Base-by-base conservation (phyloP, 331 rosid genomes). In the Arachis monticola region DNA sequence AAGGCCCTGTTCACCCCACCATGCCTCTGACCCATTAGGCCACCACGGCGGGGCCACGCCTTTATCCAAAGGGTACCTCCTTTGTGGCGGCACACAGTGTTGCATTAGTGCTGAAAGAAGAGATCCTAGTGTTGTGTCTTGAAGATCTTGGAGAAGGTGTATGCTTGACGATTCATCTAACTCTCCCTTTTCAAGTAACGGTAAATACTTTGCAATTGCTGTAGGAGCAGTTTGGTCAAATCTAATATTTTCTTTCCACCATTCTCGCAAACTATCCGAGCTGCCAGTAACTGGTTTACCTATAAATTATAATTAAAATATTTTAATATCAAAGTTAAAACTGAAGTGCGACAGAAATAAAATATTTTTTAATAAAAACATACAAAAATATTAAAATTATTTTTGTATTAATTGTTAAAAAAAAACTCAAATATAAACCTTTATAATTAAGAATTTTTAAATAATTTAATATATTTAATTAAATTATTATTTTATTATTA, bases 241-340 rank as follows among this genome's bases (percentile, higher is more conserved):
- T 67, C 98, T 62, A 2, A 93, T 97, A 48, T 88, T 89, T 41
- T 91, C 97, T 82, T 93, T 93, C 98, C 98, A 93, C 98, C 98
- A 93, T 27, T 83, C 94, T 0, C 97, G 93, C 5, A 93, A 93
- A 82, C 89, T 93, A 81, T 93, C 98, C 2, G 98, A 93, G 9
- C 96, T 90, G 1, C 98, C 98, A 0, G 88, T 89, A 38, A 93
- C 96, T 0, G 98, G 97, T 60, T 93, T 93, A 10, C 98, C 40
- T 35, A 4, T 35, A 4, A 35, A 35, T 35, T 4, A 35, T 35
- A 35, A 35, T 4, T 22, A 22, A 22, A 22, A 35, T 35, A 35
- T 35, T 35, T 35, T 35, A 35, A 35, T 35, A 35, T 35, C 40
- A 22, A 22, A 22, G 27, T 22, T 22, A 22, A 22, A 22, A 22